Percentiles rank a stretch among this genome's conserved stretches.
These are phyloP conservation scores for Polytrichum formosum DNA, from an alignment of 225 moss, liverwort and hornwort species.

Conservation along the genomic window DNA sequence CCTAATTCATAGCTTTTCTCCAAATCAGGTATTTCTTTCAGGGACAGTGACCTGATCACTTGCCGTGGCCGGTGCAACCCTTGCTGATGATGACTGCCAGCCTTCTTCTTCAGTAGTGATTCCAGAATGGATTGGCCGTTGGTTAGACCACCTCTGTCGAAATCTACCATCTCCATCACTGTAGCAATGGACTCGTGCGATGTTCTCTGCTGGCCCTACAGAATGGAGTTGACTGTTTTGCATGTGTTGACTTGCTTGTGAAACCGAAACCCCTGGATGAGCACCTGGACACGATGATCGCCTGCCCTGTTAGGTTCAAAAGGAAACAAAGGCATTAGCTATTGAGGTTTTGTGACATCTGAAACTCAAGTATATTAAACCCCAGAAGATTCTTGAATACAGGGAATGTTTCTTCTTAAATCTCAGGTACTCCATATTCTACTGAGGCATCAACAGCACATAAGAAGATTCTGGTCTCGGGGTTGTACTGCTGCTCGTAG, in stretches of 20 bases:
- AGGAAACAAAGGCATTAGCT: too few species aligned
- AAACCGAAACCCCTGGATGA: slow-evolving; percentile 28
- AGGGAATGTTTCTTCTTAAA: too few species aligned
- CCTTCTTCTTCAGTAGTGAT: slow-evolving; percentile 34
- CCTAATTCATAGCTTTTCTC: neutral
- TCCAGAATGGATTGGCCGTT: slow-evolving; percentile 28
- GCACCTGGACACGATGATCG: slow-evolving; percentile 28
- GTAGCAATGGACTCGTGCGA: slow-evolving; percentile 34
- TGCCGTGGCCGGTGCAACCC: slow-evolving; percentile 23
- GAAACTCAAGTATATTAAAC: too few species aligned
- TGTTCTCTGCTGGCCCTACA: slow-evolving; percentile 33
- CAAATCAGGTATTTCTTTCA: neutral
- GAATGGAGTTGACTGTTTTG: slow-evolving; percentile 30
- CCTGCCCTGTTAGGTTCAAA: slow-evolving; percentile 25
- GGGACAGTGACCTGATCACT: slow-evolving; percentile 37
- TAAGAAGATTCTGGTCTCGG: too few species aligned
- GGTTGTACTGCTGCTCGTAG: too few species aligned
- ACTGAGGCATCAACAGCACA: too few species aligned
- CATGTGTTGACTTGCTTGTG: slow-evolving; percentile 47
- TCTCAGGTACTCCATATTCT: too few species aligned
- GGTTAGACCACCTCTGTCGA: slow-evolving; percentile 37
- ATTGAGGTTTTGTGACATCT: too few species aligned
- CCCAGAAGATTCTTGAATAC: too few species aligned
- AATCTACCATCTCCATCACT: slow-evolving; percentile 36
- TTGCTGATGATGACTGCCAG: slow-evolving; percentile 32